Base-by-base conservation (phyloP, 495 filamentous ascomycete species). In the Hypoxylon crocopeplum region DNA sequence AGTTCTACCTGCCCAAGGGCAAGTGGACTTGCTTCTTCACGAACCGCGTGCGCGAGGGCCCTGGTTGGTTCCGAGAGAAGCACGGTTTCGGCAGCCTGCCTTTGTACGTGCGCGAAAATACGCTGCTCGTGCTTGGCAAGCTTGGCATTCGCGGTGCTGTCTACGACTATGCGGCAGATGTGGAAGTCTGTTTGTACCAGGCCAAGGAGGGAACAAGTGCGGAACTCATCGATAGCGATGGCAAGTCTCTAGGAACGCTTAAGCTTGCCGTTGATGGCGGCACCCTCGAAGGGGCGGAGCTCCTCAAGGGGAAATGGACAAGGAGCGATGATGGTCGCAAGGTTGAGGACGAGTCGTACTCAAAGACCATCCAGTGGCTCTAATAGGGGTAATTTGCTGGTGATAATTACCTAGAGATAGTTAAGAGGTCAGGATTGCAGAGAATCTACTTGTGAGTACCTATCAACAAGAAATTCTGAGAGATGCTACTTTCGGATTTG, bases 1-100 rank as follows among this genome's bases (percentile, higher is more conserved):
- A 83, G 8, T 88, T 87, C 64, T 88, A 88, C 63, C 73, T 88
- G 21, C 85, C 85, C 0, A 64, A 74, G 13, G 84, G 83, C 0
- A 77, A 75, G 50, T 88, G 86, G 86, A 81, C 79, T 1, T 73
- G 70, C 38, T 78, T 74, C 68, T 80, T 81, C 44, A 78, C 74
- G 1, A 69, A 71, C 4, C 66, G 77, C 54, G 69, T 71, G n/a
- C 75, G 73, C 39, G 41, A 41, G 4, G 79, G 79, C 1, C 79
- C 79, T 1, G 73, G 69, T 7, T 83, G 79, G 77, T 70, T 78
- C 42, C 76, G 58, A 13, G 80, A 83, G 52, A 75, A 55, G 32
- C 79, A 82, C 47, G 56, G 61, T 4, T 82, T 81, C 54, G 69
- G 71, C 1, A 76, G 72, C 2, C 60, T 82, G 44, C 80, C 80